Evolutionary conservation across 2,329 filamentous ascomycete genomes (phyloP).

Genomic region (Dothistroma septosporum): DNA sequence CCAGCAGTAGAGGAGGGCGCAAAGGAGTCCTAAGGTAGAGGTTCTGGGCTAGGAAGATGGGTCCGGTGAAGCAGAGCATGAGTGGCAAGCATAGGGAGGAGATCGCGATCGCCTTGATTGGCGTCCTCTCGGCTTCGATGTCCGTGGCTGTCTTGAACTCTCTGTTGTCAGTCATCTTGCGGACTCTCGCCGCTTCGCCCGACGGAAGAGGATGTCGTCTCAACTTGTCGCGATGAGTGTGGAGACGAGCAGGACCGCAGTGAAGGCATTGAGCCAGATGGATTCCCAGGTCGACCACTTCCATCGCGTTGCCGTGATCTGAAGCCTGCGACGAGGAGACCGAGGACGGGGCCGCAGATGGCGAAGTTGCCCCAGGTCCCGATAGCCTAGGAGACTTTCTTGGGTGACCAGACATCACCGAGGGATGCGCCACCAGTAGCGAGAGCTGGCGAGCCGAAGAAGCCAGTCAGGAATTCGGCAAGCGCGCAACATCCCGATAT

Average conservation of each 20-base stretch:
- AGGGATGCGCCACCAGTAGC: conserved; percentile 44
- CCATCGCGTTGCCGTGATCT: conserved; percentile 24
- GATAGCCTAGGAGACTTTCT: conserved; percentile 36
- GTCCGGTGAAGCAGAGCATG: conserved; percentile 37
- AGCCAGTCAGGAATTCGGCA: conserved; percentile 50
- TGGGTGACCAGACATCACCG: conserved; percentile 39
- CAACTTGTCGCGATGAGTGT: conserved; percentile 37
- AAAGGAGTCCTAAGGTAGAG: conserved; percentile 41
- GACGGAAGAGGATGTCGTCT: conserved; percentile 38
- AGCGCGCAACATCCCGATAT: conserved; percentile 49
- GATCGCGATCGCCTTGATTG: conserved; percentile 34
- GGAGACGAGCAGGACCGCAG: conserved; percentile 33
- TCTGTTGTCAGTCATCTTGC: conserved; percentile 35
- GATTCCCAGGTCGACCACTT: conserved; percentile 33
- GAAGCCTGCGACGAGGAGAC: conserved; percentile 39
- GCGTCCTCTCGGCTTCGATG: conserved; percentile 33
- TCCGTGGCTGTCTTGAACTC: conserved; percentile 37
- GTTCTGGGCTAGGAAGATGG: conserved; percentile 38
- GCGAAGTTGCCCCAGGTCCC: conserved; percentile 37
- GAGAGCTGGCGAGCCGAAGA: conserved; percentile 44
- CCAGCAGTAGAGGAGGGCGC: conserved; percentile 41
- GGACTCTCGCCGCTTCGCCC: conserved; percentile 35
- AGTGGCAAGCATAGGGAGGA: conserved; percentile 42
- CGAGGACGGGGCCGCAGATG: conserved; percentile 37
- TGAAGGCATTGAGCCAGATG: conserved; percentile 37